phyloP scores from a whole-genome alignment of 2,329 filamentous ascomycete genomes.

The Colletotrichum sp. region DNA sequence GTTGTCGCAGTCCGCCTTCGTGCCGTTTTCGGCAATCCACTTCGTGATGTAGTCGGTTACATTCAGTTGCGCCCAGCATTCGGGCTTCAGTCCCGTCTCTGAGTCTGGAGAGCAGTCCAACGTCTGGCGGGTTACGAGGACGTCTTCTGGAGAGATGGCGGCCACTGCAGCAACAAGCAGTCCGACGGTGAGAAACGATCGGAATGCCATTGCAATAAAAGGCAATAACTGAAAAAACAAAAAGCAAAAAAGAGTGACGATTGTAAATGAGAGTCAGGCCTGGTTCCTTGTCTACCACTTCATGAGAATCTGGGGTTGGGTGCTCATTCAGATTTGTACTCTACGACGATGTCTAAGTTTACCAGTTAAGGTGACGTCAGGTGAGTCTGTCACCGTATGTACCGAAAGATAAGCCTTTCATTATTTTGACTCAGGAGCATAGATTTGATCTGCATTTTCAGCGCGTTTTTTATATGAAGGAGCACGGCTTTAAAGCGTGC shows the following conservation, averaged over 20 bases:
- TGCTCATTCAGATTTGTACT: not conserved
- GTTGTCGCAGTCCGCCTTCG: constrained; percentile 26
- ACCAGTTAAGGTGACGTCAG: not conserved
- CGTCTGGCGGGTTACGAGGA: not conserved
- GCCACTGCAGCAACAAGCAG: not conserved
- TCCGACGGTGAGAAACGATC: not conserved
- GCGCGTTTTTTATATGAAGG: not conserved
- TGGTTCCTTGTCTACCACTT: not conserved
- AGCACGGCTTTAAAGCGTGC: not conserved
- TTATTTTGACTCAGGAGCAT: not conserved
- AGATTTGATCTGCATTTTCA: not conserved
- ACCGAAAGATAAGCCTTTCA: not conserved
- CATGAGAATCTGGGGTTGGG: not conserved
- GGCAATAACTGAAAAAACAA: not conserved
- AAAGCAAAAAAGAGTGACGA: not conserved
- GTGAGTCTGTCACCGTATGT: not conserved
- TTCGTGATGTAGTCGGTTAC: constrained; percentile 27
- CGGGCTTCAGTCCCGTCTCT: constrained; percentile 23
- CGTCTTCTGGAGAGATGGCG: not conserved
- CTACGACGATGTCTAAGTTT: not conserved
- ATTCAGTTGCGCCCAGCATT: constrained; percentile 25
- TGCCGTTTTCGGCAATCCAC: constrained; percentile 28
- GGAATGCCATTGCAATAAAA: not conserved
- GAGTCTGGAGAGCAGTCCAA: constrained; percentile 1
- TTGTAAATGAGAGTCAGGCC: not conserved